phyloP scores from a whole-genome alignment of 352 stramenopile genomes.

The Phytophthora foliorum region DNA sequence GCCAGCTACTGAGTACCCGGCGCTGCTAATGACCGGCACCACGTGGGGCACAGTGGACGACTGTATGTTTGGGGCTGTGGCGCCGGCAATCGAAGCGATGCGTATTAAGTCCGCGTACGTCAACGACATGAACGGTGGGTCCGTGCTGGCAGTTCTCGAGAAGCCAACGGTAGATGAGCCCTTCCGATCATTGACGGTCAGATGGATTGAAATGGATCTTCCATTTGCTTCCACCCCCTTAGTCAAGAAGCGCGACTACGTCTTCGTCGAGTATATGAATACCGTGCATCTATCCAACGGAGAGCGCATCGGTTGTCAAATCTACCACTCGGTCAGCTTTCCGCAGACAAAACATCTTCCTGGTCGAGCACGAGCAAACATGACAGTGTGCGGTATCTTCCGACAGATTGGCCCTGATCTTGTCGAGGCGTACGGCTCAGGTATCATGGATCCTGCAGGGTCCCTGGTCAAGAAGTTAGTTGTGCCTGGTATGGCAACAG shows the following conservation, averaged over 20 bases:
- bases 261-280: constrained; percentile 58
- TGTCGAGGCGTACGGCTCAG: constrained; percentile 53
- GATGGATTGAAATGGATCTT: constrained; percentile 40
- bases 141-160: constrained; percentile 49
- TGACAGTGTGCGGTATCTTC: constrained; percentile 63
- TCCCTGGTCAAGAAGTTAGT: constrained; percentile 38
- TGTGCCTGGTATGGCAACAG: constrained; percentile 25
- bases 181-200: constrained; percentile 42
- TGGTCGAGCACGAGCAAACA: constrained; percentile 43
- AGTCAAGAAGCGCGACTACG: constrained; percentile 50
- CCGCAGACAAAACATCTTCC: constrained; percentile 42
- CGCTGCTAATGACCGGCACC: constrained; percentile 36
- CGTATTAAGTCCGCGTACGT: constrained; percentile 50
- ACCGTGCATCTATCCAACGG: constrained; percentile 39
- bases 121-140: constrained; percentile 49
- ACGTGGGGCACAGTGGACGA: constrained; percentile 45
- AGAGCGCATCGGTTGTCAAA: constrained; percentile 56
- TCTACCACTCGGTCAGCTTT: constrained; percentile 61
- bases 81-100: constrained; percentile 41
- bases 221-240: constrained; percentile 30
- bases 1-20: constrained; percentile 22
- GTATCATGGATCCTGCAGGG: constrained; percentile 37
- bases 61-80: constrained; percentile 43
- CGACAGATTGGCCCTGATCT: constrained; percentile 48
- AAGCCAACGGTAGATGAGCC: constrained; percentile 52